Conservation (phyloP, 352 stramenopile species). For the Globisporangium middletonii region DNA sequence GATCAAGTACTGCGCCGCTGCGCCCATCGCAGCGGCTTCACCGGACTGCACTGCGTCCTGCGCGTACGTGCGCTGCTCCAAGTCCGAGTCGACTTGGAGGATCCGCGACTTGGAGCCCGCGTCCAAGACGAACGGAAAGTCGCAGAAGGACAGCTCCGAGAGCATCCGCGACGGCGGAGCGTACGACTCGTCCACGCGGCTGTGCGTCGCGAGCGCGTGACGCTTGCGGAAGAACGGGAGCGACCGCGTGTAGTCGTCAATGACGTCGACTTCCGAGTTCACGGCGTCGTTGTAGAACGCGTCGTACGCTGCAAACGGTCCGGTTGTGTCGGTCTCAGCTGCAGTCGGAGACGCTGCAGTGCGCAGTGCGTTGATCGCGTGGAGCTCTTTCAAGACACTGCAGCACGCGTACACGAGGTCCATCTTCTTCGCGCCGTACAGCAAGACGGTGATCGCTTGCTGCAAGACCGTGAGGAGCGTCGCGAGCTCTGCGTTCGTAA, state of each 20-base stretch:
- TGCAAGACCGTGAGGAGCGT: slow-evolving; percentile 67
- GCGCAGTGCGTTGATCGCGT: slow-evolving; percentile 49
- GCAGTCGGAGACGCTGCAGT: neutral
- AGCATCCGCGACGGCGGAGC: slow-evolving; percentile 47
- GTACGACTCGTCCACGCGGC: slow-evolving; percentile 9
- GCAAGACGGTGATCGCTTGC: slow-evolving; percentile 68
- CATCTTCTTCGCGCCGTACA: slow-evolving; percentile 67
- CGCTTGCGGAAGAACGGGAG: slow-evolving; percentile 71
- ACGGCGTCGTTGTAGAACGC: slow-evolving; percentile 83
- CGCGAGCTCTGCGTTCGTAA: slow-evolving; percentile 52
- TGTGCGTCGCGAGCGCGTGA: slow-evolving; percentile 14
- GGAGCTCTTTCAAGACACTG: slow-evolving; percentile 56
- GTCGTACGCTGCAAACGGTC: slow-evolving; percentile 50
- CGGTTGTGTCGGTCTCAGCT: too few relatives aligned
- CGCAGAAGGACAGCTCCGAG: slow-evolving; percentile 76
- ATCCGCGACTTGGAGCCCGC: slow-evolving; percentile 74
- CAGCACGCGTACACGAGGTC: slow-evolving; percentile 73
- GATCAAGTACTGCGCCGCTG: slow-evolving; percentile 52
- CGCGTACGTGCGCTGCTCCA: slow-evolving; percentile 53
- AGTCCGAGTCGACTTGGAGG: slow-evolving; percentile 69
- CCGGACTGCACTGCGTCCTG: slow-evolving; percentile 50
- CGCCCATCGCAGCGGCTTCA: slow-evolving; percentile 15
- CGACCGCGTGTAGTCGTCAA: slow-evolving; percentile 69
- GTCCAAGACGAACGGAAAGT: slow-evolving; percentile 77
- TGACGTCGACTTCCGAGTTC: slow-evolving; percentile 77